Conservation (phyloP, 1,139 yeast species). For the Tardiomyces digboiensis region DNA sequence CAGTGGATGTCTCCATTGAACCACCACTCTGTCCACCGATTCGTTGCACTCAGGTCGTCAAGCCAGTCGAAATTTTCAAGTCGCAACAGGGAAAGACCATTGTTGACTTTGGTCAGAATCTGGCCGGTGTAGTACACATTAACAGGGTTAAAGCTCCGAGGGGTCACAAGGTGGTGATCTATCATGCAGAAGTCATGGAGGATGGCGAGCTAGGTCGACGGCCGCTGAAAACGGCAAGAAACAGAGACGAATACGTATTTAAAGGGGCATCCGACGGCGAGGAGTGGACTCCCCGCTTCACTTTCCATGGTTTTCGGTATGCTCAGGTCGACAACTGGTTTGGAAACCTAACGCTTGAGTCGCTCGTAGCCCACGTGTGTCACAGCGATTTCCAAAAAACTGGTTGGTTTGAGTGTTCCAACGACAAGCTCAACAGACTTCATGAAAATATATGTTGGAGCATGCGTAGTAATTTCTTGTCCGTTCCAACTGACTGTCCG, state of each 20-base stretch:
- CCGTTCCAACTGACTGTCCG: conserved; percentile 18
- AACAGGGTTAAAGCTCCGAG: conserved; percentile 9
- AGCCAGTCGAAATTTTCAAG: conserved; percentile 3
- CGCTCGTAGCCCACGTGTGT: conserved; percentile 10
- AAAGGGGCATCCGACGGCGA: conserved; percentile 13
- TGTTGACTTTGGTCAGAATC: conserved; percentile 17
- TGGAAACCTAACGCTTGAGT: conserved; percentile 8
- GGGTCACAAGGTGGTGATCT: conserved; percentile 13
- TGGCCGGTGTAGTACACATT: conserved; percentile 13
- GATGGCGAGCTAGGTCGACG: conserved; percentile 17
- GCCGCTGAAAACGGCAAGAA: conserved; percentile 13
- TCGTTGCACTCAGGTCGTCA: conserved; percentile 4
- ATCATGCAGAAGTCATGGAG: conserved; percentile 19
- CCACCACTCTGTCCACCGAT: conserved; percentile 7
- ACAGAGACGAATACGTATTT: conserved; percentile 12
- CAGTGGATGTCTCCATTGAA: conserved; percentile 3
- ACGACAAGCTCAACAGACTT: conserved; percentile 10
- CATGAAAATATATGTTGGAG: conserved; percentile 14
- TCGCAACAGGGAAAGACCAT: conserved; percentile 14
- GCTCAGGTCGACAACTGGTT: conserved; percentile 15
- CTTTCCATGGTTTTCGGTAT: conserved; percentile 17
- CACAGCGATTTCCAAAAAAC: conserved; percentile 9
- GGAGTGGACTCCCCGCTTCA: conserved; percentile 13
- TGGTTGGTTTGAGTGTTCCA: conserved; percentile 15
- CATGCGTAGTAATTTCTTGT: conserved; percentile 15